A percentile compares a stretch with the other conserved stretches of the same genome.
phyloP scores from a whole-genome alignment of 139 green algal species.

The Desmodesmus armatus region DNA sequence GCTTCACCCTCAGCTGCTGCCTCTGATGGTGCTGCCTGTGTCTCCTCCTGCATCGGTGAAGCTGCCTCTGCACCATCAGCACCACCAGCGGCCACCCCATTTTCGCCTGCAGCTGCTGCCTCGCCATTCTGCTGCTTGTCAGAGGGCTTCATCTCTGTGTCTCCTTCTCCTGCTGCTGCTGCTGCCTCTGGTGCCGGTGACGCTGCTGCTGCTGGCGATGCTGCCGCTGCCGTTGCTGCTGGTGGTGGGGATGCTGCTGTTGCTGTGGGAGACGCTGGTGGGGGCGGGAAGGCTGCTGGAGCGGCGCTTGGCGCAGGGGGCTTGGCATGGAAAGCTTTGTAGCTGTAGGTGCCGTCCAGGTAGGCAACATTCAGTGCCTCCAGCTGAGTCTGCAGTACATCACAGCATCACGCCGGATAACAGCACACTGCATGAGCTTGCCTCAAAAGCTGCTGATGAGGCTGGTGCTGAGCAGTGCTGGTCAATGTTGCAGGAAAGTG shows the following conservation, averaged over 20 bases:
- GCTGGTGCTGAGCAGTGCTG: neutral
- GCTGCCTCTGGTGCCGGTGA: neutral
- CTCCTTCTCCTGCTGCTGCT: too few species aligned
- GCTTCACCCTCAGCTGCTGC: neutral
- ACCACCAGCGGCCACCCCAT: too few species aligned
- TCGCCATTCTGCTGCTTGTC: too few species aligned
- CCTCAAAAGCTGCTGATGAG: too few species aligned
- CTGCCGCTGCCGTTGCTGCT: neutral
- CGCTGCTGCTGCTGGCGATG: conserved; percentile 10
- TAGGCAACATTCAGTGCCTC: conserved; percentile 81
- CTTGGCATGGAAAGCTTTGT: conserved; percentile 49
- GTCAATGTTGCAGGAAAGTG: neutral
- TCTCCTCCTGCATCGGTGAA: neutral
- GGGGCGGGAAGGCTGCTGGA: too few species aligned
- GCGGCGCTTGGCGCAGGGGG: neutral
- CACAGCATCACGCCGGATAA: neutral
- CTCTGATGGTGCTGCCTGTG: neutral
- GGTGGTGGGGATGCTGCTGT: conserved; percentile 5
- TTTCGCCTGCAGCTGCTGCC: too few species aligned
- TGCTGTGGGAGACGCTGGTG: too few species aligned
- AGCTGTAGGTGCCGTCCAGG: conserved; percentile 82
- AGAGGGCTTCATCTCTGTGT: too few species aligned
- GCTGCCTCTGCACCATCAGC: neutral
- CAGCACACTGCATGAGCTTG: neutral
- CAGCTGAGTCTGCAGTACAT: conserved; percentile 55